phyloP scores from a whole-genome alignment of 768 basidiomycete genomes.

The Lactarius sanguifluus region DNA sequence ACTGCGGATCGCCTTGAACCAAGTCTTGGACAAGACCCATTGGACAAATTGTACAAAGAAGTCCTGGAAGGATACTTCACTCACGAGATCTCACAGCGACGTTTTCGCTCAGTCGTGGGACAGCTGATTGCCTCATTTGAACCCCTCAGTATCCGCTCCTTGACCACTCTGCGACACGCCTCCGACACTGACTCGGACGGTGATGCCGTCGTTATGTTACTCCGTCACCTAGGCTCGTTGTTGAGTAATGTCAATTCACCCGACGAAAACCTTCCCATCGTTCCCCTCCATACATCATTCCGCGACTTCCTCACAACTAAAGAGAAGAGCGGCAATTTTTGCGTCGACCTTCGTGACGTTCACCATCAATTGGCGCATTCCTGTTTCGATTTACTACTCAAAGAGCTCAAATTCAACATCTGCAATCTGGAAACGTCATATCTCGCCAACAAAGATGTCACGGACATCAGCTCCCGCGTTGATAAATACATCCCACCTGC shows the following conservation, averaged over 20 bases:
- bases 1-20: not conserved
- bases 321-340: not conserved
- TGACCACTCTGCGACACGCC: not conserved
- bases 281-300: not conserved
- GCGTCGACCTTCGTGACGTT: not conserved
- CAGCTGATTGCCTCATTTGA: not conserved
- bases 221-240: slow-evolving; percentile 1
- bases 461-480: not conserved
- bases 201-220: not conserved
- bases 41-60: too few species aligned
- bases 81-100: not conserved
- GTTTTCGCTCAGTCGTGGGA: not conserved
- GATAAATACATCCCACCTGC: not conserved
- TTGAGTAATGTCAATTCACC: slow-evolving; percentile 1
- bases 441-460: not conserved
- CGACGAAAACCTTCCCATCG: not conserved
- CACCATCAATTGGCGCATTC: not conserved
- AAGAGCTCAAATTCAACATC: slow-evolving; percentile 4
- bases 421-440: slow-evolving; percentile 4
- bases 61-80: too few species aligned
- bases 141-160: not conserved
- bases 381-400: not conserved
- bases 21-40: not conserved
- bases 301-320: slow-evolving; percentile 3
- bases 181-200: too few species aligned